Base-by-base conservation (phyloP, 1,284 basidiomycete genomes). In the Bjerkandera adusta region DNA sequence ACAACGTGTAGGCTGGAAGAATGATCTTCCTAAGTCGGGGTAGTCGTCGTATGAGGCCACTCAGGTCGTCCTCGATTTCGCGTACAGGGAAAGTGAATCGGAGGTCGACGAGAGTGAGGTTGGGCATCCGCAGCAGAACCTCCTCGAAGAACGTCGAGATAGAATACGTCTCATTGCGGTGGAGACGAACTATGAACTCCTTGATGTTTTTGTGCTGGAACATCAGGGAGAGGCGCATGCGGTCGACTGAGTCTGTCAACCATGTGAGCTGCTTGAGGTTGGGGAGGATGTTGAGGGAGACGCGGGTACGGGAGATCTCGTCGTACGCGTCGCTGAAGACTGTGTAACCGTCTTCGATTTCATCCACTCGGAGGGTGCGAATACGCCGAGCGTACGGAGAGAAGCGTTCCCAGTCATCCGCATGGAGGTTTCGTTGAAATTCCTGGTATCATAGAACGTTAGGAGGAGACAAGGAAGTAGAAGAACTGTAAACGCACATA, bases 331-430 rank as follows among this genome's bases (percentile, higher is more conserved):
- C 51, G 37, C 40, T 39, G 37, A 42, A 50, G 24, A 52, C 32
- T 18, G 29, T 22, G 11, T 20, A 44, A 22, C 27, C 33, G 4
- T 26, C 5, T 6, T 21, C 15, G 45, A 45, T 15, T 49, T 44
- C 16, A 13, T 48, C 32, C 47, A 57, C 56, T 3, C 44, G 46
- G 22, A 68, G 55, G 16, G 51, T 48, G 16, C 82, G 73, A 13
- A 85, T 75, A 21, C 81, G 77, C 20, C 67, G 60, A 16, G 72
- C 72, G 53, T 83, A 85, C 26, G 66, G 68, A 45, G 71, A 65
- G 57, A 85, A 82, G 12, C 72, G 67, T 16, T 62, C 60, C 83
- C 83, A 85, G 60, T 82, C 76, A 18, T 58, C 66, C 2, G 76
- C 67, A 25, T 75, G 70, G 21, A 78, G 71, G 0, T 65, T 60